Base-by-base conservation (phyloP, 108 stramenopile species). In the Skeletonema marinoi region DNA sequence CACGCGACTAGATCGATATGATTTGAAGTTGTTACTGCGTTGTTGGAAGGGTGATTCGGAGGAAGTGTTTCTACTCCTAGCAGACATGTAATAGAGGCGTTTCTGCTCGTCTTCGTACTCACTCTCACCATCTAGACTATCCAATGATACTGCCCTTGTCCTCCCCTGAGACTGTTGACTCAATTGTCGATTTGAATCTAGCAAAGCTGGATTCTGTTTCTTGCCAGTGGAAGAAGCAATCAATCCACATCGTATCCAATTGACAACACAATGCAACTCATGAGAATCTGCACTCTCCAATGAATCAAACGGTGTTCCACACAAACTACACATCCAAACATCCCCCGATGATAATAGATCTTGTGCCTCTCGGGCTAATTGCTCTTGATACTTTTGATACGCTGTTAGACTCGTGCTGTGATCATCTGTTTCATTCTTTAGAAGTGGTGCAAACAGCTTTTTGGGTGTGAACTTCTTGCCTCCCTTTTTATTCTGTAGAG, bases 321-420 rank as follows among this genome's bases (percentile, higher is more conserved):
- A 91, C 12, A 89, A 73, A 58, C 90, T 85, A 68, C 93, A 94
- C 82, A 89, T 90, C 86, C 88, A 94, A n/a, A 36, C 19, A 51
- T 51, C 62, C 6, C 62, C 62, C 21, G 32, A 12, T 4, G 62
- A 16, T 36, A 63, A 63, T 6, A 63, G 31, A 33, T 63, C 62
- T 36, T 63, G 32, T 36, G 62, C 62, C 62, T 63, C 25, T n/a
- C 32, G 62, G 0, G 21, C 32, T 19, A 51, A 19, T 19, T 19
- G 50, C 19, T 51, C 50, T n/a, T n/a, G n/a, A 51, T 51, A 51
- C 19, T 19, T 51, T 51, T 51, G 17, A 51, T 51, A n/a, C 7
- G 50, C 17, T 19, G 50, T 19, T 51, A 19, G 6, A 51, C 17
- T 51, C 7, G 50, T 51, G 19, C 17, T 51, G n/a, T 51, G 17